These are phyloP conservation scores for Cubamyces lactineus DNA, from an alignment of 768 basidiomycete species.

Conservation along the genomic window DNA sequence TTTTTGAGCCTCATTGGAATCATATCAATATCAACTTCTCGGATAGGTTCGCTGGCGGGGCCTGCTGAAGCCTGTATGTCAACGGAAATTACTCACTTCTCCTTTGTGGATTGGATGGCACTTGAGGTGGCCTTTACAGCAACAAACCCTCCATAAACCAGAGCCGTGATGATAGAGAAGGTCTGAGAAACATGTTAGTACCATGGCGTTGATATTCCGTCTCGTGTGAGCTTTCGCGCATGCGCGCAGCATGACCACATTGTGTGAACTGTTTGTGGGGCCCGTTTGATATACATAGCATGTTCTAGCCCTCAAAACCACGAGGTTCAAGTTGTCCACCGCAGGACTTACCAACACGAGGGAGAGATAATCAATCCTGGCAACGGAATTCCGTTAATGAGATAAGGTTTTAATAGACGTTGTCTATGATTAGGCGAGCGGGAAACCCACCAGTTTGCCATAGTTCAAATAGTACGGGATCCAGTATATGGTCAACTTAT, in stretches of 20 bases:
- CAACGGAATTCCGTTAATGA: background rate
- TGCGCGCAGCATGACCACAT: slow-evolving; percentile 1
- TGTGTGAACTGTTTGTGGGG: too few species aligned
- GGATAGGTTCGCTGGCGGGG: background rate
- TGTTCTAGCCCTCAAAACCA: background rate
- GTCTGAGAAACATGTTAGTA: slow-evolving; percentile 43
- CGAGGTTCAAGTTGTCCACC: background rate
- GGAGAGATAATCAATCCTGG: slow-evolving; percentile 48
- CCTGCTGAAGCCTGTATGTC: too few species aligned
- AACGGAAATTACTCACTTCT: slow-evolving; percentile 46
- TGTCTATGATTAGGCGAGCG: background rate
- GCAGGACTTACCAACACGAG: slow-evolving; percentile 42
- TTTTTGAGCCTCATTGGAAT: slow-evolving; percentile 51
- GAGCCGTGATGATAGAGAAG: slow-evolving; percentile 47
- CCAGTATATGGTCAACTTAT: too few species aligned
- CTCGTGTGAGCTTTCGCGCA: background rate
- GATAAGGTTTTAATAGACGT: too few species aligned
- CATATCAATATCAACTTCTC: background rate
- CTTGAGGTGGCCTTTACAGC: slow-evolving; percentile 44
- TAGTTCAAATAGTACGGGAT: background rate
- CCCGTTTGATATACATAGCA: background rate
- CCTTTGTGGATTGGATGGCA: slow-evolving; percentile 52
- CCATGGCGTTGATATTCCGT: background rate
- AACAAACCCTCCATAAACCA: slow-evolving; percentile 47
- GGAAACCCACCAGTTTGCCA: slow-evolving; percentile 5